These are phyloP conservation scores for Fonsecaea pugnacius DNA, from an alignment of 2,329 filamentous ascomycete genomes.

Conservation along the genomic window DNA sequence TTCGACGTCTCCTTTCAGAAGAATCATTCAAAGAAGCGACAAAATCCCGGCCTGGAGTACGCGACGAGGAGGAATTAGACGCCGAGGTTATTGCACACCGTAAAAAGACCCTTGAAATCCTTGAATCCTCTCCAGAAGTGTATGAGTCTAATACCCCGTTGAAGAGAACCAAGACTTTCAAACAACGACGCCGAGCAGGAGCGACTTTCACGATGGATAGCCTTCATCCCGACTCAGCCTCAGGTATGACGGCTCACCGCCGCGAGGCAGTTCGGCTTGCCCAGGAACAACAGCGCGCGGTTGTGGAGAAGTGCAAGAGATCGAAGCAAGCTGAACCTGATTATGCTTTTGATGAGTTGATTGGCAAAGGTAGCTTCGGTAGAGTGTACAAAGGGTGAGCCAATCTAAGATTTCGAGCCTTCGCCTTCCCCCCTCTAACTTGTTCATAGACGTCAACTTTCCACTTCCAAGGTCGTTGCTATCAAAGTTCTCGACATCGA, in stretches of 20 bases:
- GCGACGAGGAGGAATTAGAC: conserved; percentile 7
- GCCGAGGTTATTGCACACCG: conserved; percentile 20
- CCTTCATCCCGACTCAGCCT: conserved; percentile 33
- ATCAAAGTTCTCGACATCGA: conserved; percentile 59
- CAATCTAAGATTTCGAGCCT: not conserved
- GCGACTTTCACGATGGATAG: conserved; percentile 31
- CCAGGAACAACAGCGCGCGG: conserved; percentile 50
- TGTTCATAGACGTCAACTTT: conserved; percentile 41
- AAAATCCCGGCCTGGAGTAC: not conserved
- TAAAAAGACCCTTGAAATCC: conserved; percentile 20
- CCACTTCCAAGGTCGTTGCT: conserved; percentile 51
- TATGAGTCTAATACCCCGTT: conserved; percentile 17
- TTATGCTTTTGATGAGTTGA: conserved; percentile 57
- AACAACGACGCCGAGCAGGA: conserved; percentile 46
- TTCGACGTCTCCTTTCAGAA: conserved; percentile 6
- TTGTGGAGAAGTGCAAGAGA: conserved; percentile 53
- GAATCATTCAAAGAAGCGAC: conserved; percentile 3
- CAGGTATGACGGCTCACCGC: conserved; percentile 54
- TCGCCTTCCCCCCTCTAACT: conserved; percentile 3
- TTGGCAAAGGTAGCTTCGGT: conserved; percentile 57
- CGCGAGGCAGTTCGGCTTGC: conserved; percentile 54
- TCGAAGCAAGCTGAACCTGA: conserved; percentile 51
- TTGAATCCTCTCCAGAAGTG: conserved; percentile 19
- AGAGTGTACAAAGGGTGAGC: conserved; percentile 56
- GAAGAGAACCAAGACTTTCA: conserved; percentile 9